phyloP scores from a whole-genome alignment of 2,329 filamentous ascomycete species.

The Alternaria postmessia region DNA sequence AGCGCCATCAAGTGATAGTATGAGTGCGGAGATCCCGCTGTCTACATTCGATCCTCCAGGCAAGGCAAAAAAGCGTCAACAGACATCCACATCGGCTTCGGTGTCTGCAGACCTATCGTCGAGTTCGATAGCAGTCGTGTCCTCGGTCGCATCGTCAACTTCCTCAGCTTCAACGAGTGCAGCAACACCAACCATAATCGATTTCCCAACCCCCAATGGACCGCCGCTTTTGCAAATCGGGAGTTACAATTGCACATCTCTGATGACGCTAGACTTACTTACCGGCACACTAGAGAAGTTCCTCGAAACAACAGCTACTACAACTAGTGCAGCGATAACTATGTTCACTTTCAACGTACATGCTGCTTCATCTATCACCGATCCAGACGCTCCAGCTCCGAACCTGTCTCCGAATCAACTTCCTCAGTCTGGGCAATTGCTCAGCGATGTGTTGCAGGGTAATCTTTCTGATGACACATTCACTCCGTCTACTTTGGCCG shows the following conservation, averaged over 20 bases:
- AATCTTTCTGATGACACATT: constrained; percentile 63
- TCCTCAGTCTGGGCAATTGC: constrained; percentile 54
- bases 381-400: constrained; percentile 54
- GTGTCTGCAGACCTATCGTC: constrained; percentile 4
- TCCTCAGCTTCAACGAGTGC: constrained; percentile 18
- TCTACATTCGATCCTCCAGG: constrained; percentile 16
- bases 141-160: constrained; percentile 4
- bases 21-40: constrained; percentile 26
- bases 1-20: constrained; percentile 25
- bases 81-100: constrained; percentile 11
- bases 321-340: constrained; percentile 62
- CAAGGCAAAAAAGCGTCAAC: constrained; percentile 20
- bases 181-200: constrained; percentile 26
- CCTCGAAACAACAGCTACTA: constrained; percentile 61
- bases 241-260: constrained; percentile 61
- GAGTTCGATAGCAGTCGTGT: not conserved
- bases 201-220: constrained; percentile 30
- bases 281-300: constrained; percentile 61
- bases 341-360: constrained; percentile 68
- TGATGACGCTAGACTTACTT: constrained; percentile 61
- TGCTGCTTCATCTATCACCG: constrained; percentile 53
- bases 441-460: constrained; percentile 59
- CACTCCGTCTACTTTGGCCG: constrained; percentile 58
- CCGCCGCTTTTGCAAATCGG: constrained; percentile 58
- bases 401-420: constrained; percentile 53